Evolutionary conservation across 169 alveolate genomes (phyloP), one percentile per base, ranked within the genome.

Genomic region (Plasmodium berghei): DNA sequence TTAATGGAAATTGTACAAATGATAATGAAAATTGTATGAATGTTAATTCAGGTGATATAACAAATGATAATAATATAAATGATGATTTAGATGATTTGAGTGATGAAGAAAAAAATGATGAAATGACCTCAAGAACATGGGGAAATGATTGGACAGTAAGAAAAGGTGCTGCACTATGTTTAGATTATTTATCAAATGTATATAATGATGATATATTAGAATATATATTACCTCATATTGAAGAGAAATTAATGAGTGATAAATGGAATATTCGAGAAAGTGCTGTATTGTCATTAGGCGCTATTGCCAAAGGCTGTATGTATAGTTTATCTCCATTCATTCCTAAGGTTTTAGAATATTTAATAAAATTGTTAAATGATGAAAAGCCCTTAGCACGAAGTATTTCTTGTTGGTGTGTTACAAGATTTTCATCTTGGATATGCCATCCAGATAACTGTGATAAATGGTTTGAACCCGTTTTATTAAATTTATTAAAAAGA

Each of bases 401-500:
- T 80, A 96, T 96, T 48, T 94, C 97, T 18, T 96, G 98, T 70
- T 96, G 98, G 98, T 94, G 97, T 75, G 92, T 96, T n/a, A 87
- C 97, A 48, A 70, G 98, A 34, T 96, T 94, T 86, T 95, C 96
- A 26, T 92, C 93, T 16, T 96, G 97, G 97, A 45, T 93, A 24
- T 92, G 94, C 69, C 93, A 92, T 58, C 94, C 90, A 20, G 94
- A 92, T 20, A 90, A 92, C 48, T 80, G 83, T 26, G 70, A 24
- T 26, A 73, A 52, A 46, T 91, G 93, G 93, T 64, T 93, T 70
- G 83, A 87, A 34, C 92, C 91, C 14, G 93, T 90, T 22, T 59
- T 92, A 54, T 56, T 54, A 45, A 91, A 92, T 24, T 87, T 96
- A 34, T 73, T 96, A 61, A 64, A 87, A 58, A 87, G 97, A 14